These are phyloP conservation scores for Daldinia decipiens DNA, from an alignment of 495 filamentous ascomycete genomes.

Conservation along the genomic window DNA sequence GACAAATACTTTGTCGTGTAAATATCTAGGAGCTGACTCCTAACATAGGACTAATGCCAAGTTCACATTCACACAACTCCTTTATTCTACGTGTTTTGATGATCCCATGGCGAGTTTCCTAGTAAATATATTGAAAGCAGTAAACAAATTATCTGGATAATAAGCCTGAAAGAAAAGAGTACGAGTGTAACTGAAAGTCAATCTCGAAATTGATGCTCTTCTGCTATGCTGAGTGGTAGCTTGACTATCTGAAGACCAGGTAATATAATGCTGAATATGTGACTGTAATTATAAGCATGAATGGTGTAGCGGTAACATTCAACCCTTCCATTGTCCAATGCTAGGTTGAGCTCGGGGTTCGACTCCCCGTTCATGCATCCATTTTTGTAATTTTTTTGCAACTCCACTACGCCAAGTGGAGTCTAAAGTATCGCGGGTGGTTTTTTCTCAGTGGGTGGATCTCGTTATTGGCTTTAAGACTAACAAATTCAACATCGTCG, in stretches of 20 bases:
- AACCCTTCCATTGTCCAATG: conserved; percentile 26
- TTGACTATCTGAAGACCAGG: neutral
- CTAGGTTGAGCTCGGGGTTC: conserved; percentile 37
- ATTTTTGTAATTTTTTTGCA: conserved; percentile 2
- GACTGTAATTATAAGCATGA: conserved; percentile 9
- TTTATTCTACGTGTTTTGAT: neutral
- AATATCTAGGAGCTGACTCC: too few relatives aligned
- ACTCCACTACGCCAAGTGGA: neutral
- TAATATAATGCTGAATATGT: neutral
- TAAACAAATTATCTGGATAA: neutral
- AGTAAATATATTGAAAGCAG: neutral
- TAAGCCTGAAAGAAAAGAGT: neutral
- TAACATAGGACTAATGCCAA: too few relatives aligned
- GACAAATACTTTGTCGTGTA: neutral
- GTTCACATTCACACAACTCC: neutral
- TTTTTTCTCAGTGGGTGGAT: neutral
- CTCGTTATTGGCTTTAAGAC: neutral
- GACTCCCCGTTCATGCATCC: conserved; percentile 36
- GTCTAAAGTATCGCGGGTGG: neutral
- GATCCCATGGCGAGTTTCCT: neutral
- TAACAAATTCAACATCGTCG: neutral
- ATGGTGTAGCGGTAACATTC: conserved; percentile 41
- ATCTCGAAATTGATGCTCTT: neutral
- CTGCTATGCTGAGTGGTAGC: neutral
- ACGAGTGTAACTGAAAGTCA: neutral